These are phyloP conservation scores for Termitomyces sp. DNA, from an alignment of 768 basidiomycete species.

Conservation along the genomic window DNA sequence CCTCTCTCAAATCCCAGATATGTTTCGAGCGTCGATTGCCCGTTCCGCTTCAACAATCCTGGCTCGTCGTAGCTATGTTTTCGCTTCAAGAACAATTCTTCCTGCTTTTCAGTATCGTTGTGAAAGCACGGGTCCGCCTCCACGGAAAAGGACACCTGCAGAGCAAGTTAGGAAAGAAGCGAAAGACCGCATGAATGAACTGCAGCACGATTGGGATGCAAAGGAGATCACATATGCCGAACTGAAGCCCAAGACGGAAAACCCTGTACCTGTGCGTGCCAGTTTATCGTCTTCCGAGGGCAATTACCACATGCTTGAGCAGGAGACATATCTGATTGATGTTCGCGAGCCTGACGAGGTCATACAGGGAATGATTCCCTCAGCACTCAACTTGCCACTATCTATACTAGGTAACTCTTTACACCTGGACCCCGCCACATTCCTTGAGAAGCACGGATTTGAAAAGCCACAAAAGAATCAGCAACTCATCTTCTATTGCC, in stretches of 20 bases:
- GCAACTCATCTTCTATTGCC: constrained; percentile 85
- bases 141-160: constrained; percentile 22
- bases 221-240: constrained; percentile 73
- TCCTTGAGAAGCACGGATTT: constrained; percentile 64
- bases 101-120: constrained; percentile 12
- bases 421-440: constrained; percentile 46
- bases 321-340: constrained; percentile 77
- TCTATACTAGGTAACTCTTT: constrained; percentile 69
- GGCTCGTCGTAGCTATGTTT: constrained; percentile 10
- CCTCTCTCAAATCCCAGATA: background rate
- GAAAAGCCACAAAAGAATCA: constrained; percentile 66
- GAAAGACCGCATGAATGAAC: constrained; percentile 30
- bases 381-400: constrained; percentile 85
- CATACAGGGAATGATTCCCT: constrained; percentile 88
- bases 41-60: constrained; percentile 17
- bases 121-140: constrained; percentile 12
- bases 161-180: constrained; percentile 27
- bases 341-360: constrained; percentile 95
- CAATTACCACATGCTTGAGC: constrained; percentile 9
- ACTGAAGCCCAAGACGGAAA: constrained; percentile 72
- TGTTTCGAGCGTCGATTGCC: constrained; percentile 24
- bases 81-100: constrained; percentile 7
- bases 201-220: constrained; percentile 73
- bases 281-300: background rate
- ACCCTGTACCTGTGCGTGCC: constrained; percentile 57